These are phyloP conservation scores for Agaricus bisporus DNA, from an alignment of 768 basidiomycete genomes.

Conservation along the genomic window DNA sequence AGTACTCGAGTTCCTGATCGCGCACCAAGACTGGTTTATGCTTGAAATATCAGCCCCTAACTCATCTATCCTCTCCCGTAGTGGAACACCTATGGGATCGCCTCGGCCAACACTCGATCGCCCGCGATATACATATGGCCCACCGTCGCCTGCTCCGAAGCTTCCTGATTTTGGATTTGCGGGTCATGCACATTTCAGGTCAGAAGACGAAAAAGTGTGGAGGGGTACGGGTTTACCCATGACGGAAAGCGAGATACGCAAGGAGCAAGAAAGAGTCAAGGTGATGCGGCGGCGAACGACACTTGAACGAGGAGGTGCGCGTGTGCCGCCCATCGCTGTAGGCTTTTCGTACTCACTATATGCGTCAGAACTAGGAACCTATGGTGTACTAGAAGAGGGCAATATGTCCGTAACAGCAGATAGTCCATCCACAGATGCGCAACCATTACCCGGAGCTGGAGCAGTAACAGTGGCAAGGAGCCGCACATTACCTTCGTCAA, in stretches of 20 bases:
- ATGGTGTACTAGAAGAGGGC: conserved; percentile 16
- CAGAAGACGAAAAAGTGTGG: conserved; percentile 1
- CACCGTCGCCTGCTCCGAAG: conserved; percentile 6
- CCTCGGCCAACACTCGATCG: background rate
- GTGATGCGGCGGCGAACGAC: conserved; percentile 55
- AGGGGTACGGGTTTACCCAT: conserved; percentile 14
- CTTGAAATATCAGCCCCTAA: conserved; percentile 73
- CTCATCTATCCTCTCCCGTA: background rate
- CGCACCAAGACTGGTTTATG: conserved; percentile 95
- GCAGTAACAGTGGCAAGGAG: conserved; percentile 48
- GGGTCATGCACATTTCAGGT: background rate
- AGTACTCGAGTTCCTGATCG: conserved; percentile 93
- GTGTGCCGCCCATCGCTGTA: background rate
- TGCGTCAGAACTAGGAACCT: background rate
- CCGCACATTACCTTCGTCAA: conserved; percentile 52
- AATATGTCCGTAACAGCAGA: conserved; percentile 46
- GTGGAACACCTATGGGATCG: background rate
- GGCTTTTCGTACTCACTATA: background rate
- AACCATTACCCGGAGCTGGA: conserved; percentile 21
- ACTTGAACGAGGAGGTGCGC: conserved; percentile 35
- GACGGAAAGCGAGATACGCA: conserved; percentile 18
- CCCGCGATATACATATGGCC: conserved; percentile 12
- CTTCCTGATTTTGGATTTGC: background rate
- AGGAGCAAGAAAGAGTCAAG: conserved; percentile 30
- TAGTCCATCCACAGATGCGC: conserved; percentile 25